A percentile compares a stretch with the other conserved stretches of the same genome.
These are phyloP conservation scores for Metroxylon sagu DNA, from an alignment of 176 grass and related monocot species.

Conservation along the genomic window DNA sequence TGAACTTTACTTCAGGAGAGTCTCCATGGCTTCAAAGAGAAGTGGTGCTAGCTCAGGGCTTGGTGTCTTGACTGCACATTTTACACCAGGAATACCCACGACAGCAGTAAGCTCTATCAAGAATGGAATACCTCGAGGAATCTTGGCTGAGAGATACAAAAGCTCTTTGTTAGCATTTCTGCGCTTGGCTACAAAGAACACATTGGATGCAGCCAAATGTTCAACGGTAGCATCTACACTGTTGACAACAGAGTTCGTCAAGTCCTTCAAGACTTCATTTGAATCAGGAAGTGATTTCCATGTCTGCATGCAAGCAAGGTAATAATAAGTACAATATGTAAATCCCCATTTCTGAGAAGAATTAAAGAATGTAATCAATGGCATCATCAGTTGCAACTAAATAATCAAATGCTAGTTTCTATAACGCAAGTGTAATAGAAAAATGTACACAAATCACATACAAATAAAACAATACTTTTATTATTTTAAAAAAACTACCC, in stretches of 20 bases:
- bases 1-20: constrained; percentile 42
- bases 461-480: too few species aligned
- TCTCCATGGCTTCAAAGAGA: constrained; percentile 87
- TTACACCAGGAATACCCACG: constrained; percentile 62
- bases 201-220: constrained; percentile 54
- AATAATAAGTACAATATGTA: too few species aligned
- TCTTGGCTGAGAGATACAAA: constrained; percentile 60
- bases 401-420: too few species aligned
- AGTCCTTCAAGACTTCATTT: constrained; percentile 70
- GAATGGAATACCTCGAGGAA: constrained; percentile 63
- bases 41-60: constrained; percentile 65
- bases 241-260: constrained; percentile 42
- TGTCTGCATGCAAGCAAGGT: constrained; percentile 30
- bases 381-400: too few species aligned
- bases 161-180: constrained; percentile 82
- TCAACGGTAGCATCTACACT: constrained; percentile 74
- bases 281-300: constrained; percentile 95
- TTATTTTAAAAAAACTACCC: too few species aligned
- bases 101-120: constrained; percentile 74
- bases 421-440: too few species aligned
- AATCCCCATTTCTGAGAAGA: too few species aligned
- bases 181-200: constrained; percentile 92
- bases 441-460: too few species aligned
- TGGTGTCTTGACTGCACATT: constrained; percentile 88
- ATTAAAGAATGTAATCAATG: too few species aligned